Evolutionary conservation across 331 rosid genomes (phyloP).

Genomic region (Telfairia occidentalis): DNA sequence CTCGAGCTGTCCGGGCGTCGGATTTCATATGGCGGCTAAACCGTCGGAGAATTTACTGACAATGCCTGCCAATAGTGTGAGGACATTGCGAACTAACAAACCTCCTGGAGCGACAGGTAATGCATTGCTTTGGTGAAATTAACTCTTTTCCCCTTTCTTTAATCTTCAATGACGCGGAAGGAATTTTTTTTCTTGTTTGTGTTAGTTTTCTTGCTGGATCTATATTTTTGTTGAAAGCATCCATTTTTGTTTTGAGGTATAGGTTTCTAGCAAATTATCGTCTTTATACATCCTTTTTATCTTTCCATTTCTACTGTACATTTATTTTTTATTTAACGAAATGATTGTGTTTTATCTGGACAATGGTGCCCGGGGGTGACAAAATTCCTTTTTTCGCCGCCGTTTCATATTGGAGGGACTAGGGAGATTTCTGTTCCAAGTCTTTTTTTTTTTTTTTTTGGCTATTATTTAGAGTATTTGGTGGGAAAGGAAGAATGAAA

Average conservation of each 20-base stretch:
- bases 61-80: conserved; percentile 48
- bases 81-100: conserved; percentile 40
- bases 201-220: background rate
- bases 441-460: background rate
- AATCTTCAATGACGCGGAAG: background rate
- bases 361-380: background rate
- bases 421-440: background rate
- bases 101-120: conserved; percentile 27
- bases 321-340: background rate
- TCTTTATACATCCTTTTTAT: background rate
- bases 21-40: conserved; percentile 56
- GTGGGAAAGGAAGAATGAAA: background rate
- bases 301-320: background rate
- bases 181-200: background rate
- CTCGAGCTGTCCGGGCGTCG: conserved; percentile 68
- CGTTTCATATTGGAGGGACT: background rate
- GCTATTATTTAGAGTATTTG: background rate
- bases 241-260: background rate
- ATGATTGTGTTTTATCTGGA: background rate
- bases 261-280: background rate
- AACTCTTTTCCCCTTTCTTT: background rate
- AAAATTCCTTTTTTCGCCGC: background rate
- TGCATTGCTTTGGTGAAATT: background rate
- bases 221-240: background rate
- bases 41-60: conserved; percentile 26